These are phyloP conservation scores for Murraya koenigii DNA, from an alignment of 345 rosid species.

Conservation along the genomic window DNA sequence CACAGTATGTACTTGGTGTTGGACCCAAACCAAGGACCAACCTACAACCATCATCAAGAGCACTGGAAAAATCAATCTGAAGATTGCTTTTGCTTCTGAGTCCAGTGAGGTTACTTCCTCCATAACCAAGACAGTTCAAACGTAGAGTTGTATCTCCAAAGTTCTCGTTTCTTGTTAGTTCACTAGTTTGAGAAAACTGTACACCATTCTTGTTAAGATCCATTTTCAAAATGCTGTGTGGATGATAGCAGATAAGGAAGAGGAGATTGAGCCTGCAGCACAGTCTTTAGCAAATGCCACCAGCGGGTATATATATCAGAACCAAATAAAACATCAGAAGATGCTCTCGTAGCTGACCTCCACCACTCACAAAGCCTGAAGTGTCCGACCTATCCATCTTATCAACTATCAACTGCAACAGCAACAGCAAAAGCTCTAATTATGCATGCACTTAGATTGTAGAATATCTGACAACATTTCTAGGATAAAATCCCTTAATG, in stretches of 20 bases:
- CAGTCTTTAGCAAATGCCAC: constrained; percentile 24
- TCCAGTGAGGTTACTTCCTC: constrained; percentile 43
- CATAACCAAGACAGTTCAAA: constrained; percentile 55
- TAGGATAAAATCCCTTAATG: constrained; percentile 51
- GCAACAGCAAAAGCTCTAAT: neutral
- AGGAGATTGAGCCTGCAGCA: constrained; percentile 7
- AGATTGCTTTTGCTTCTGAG: constrained; percentile 32
- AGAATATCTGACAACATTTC: constrained; percentile 50
- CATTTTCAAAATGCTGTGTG: constrained; percentile 36
- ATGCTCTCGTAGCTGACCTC: constrained; percentile 33
- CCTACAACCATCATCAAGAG: constrained; percentile 71
- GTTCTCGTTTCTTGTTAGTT: constrained; percentile 43
- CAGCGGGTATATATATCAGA: constrained; percentile 24
- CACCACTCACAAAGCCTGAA: constrained; percentile 91
- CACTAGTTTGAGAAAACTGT: constrained; percentile 35
- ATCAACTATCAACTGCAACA: constrained; percentile 1
- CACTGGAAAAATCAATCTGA: constrained; percentile 40
- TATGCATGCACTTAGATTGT: constrained; percentile 13
- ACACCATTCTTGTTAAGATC: constrained; percentile 54
- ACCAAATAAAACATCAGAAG: constrained; percentile 25
- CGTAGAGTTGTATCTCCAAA: constrained; percentile 68
- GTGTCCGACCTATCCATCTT: constrained; percentile 88
- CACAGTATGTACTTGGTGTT: constrained; percentile 51
- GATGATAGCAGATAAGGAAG: constrained; percentile 3
- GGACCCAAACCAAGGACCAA: constrained; percentile 96